These are phyloP conservation scores for Papiliotrema laurentii DNA, from an alignment of 1,284 basidiomycete species.

Conservation along the genomic window DNA sequence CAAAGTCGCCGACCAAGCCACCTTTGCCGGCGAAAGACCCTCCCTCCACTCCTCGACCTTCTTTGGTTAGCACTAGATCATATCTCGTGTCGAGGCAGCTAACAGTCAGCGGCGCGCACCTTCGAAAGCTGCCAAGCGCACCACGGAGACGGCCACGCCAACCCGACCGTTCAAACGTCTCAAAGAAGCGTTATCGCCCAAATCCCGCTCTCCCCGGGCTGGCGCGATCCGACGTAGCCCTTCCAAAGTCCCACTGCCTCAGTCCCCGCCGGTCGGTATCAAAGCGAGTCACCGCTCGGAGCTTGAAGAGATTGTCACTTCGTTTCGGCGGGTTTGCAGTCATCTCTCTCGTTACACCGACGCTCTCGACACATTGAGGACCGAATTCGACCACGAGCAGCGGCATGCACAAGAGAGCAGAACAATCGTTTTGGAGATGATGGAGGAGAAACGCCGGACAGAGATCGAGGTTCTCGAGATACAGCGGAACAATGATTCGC, in stretches of 20 bases:
- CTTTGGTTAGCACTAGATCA: neutral
- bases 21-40: neutral
- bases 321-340: neutral
- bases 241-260: neutral
- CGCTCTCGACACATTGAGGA: neutral
- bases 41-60: neutral
- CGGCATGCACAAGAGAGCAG: neutral
- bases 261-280: neutral
- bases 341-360: neutral
- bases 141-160: neutral
- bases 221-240: neutral
- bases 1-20: neutral
- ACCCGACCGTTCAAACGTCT: conserved; percentile 4
- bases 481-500: neutral
- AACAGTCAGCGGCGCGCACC: neutral
- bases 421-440: neutral
- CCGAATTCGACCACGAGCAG: neutral
- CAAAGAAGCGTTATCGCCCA: neutral
- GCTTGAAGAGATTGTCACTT: neutral
- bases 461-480: neutral
- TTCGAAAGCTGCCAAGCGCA: neutral
- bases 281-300: neutral
- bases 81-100: too few relatives aligned
- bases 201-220: neutral
- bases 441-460: conserved; percentile 2